Evolutionary conservation across 768 basidiomycete genomes (phyloP), one percentile per base, ranked within the genome.

Genomic region (Termitomyces eurrhizus): DNA sequence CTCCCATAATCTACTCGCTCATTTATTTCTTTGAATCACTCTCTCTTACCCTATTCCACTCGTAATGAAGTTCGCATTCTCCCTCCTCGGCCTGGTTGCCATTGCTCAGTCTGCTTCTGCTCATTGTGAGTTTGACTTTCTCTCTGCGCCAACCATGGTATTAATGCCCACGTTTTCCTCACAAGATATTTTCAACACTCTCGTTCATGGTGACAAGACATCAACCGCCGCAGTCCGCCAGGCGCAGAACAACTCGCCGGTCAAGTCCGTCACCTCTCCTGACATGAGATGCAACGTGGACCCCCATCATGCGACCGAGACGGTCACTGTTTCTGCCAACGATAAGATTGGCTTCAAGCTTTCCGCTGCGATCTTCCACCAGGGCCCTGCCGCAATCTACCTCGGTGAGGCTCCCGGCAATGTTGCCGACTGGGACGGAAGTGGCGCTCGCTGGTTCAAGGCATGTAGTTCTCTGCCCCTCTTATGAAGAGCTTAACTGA

Each of bases 381-480:
- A 74, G 59, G 77, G 77, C 6, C 72, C 75, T 14, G 75, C 73
- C 12, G 73, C 74, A 18, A 75, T 78, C 42, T 78, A 77, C 63
- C 69, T 78, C 55, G 77, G 77, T 32, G 73, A 77, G 66, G 77
- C 76, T 24, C 76, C 76, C 0, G 65, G 70, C 7, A 69, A 70
- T 24, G 77, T 71, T 14, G 73, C 75, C 5, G 65, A 70, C 14
- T 78, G 76, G 70, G 69, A 78, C 48, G 77, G 77, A 24, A 72
- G 71, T 50, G 77, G 77, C 7, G 63, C 74, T 29, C 72, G 72
- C 49, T 78, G 77, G 76, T 77, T 75, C 53, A 78, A 77, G 70
- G 73, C 76, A 62, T 37, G 39, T 39, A 7, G 21, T n/a, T 62
- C 13, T 18, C 35, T n/a, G 14, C n/a, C 29, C 21, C 13, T 39